phyloP scores from a whole-genome alignment of 768 basidiomycete species.

The Boletus patriciae region DNA sequence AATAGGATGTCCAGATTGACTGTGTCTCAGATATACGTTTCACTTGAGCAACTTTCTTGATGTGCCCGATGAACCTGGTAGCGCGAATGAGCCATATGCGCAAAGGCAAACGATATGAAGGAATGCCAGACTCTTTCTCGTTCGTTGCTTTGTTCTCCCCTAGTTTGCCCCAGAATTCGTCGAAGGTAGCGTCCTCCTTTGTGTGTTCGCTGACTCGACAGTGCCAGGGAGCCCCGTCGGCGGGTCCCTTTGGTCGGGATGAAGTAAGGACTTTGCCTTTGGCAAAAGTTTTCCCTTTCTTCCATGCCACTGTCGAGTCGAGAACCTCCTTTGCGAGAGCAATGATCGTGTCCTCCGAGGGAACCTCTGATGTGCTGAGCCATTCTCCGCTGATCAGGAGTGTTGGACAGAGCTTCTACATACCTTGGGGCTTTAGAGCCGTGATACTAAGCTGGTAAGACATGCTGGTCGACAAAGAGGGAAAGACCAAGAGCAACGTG shows the following conservation, averaged over 20 bases:
- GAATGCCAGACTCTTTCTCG: conserved; percentile 58
- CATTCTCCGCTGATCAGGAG: background rate
- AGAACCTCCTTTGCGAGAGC: conserved; percentile 55
- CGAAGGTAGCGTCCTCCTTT: conserved; percentile 66
- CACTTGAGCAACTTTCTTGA: conserved; percentile 62
- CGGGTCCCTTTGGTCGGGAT: conserved; percentile 49
- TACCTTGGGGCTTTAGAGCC: conserved; percentile 42
- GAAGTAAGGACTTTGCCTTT: conserved; percentile 56
- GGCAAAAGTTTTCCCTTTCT: conserved; percentile 61
- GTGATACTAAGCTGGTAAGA: conserved; percentile 42
- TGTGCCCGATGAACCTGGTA: conserved; percentile 60
- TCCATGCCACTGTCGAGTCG: conserved; percentile 60
- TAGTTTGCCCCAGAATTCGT: conserved; percentile 69
- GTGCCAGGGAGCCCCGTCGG: conserved; percentile 65
- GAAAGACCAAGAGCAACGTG: background rate
- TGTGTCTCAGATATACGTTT: conserved; percentile 64
- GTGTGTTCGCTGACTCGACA: conserved; percentile 66
- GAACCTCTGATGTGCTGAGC: conserved; percentile 47
- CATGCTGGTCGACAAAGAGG: conserved; percentile 18
- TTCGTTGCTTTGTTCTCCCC: conserved; percentile 65
- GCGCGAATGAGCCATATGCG: background rate
- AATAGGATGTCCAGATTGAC: conserved; percentile 69
- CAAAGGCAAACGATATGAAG: background rate
- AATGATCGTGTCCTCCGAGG: conserved; percentile 58
- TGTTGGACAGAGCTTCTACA: background rate